These are phyloP conservation scores for Alternaria consortialis DNA, from an alignment of 2,329 filamentous ascomycete genomes.

Conservation along the genomic window DNA sequence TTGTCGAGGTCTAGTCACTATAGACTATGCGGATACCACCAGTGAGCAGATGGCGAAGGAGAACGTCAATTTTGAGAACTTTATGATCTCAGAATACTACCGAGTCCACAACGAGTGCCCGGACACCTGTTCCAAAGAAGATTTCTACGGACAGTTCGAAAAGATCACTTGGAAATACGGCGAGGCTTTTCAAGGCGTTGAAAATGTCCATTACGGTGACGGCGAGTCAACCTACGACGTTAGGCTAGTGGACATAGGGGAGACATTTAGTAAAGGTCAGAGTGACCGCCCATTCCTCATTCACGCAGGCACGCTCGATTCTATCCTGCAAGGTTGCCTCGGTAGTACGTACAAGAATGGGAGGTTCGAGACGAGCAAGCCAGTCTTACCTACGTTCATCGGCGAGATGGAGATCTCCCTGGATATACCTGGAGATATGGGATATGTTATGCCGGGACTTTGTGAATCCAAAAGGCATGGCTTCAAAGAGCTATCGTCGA, in stretches of 20 bases:
- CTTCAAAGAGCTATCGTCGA: too few relatives aligned
- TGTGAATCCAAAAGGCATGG: too few relatives aligned
- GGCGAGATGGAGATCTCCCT: too few relatives aligned
- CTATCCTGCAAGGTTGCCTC: not conserved
- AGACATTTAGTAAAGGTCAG: not conserved
- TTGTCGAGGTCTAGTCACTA: not conserved
- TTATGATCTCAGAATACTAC: too few relatives aligned
- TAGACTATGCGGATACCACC: not conserved
- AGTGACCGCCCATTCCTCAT: not conserved
- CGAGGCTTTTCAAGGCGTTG: not conserved
- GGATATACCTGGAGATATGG: too few relatives aligned
- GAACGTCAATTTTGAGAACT: too few relatives aligned
- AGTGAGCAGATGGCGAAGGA: too few relatives aligned
- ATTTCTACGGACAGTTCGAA: not conserved
- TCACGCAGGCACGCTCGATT: not conserved
- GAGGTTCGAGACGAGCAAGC: too few relatives aligned
- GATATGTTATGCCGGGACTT: too few relatives aligned
- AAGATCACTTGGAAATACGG: not conserved
- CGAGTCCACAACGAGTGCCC: not conserved
- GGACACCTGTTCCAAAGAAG: too few relatives aligned
- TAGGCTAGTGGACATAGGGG: not conserved
- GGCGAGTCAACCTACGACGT: not conserved
- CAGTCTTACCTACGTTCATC: too few relatives aligned
- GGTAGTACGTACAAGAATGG: not conserved
- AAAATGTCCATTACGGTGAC: not conserved